Conservation (phyloP, 768 basidiomycete genomes). For the Arthromyces matolae region DNA sequence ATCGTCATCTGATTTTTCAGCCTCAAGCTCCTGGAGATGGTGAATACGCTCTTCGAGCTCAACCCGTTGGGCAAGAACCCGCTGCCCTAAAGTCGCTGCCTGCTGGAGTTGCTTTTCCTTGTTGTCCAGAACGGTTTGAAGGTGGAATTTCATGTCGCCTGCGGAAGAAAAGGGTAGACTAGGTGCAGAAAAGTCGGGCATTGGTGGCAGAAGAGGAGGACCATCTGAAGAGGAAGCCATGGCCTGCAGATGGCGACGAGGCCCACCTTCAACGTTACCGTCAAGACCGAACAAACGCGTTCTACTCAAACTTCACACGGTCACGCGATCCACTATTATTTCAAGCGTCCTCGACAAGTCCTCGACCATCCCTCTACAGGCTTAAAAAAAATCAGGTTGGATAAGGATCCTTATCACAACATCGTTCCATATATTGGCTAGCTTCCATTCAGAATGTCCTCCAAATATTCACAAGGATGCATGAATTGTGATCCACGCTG, state of each 20-base stretch:
- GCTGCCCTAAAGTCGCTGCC: conserved; percentile 89
- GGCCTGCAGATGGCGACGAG: conserved; percentile 21
- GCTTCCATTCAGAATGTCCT: too few species aligned
- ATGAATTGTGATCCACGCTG: too few species aligned
- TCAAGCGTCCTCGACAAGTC: too few species aligned
- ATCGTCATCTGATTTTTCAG: conserved; percentile 59
- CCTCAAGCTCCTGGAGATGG: conserved; percentile 71
- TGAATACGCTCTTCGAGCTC: conserved; percentile 87
- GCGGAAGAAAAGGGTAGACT: conserved; percentile 43
- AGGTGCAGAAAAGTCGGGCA: conserved; percentile 40
- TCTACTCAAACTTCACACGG: conserved; percentile 22
- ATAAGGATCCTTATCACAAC: too few species aligned
- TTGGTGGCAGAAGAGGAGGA: conserved; percentile 24
- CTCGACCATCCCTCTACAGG: too few species aligned
- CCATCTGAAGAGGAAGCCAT: conserved; percentile 42
- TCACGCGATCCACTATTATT: conserved; percentile 18
- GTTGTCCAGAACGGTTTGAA: conserved; percentile 72
- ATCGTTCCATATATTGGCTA: too few species aligned
- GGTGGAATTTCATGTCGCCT: conserved; percentile 58
- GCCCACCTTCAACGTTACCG: conserved; percentile 11
- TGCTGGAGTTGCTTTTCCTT: conserved; percentile 93
- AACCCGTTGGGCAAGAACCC: conserved; percentile 89
- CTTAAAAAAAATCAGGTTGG: too few species aligned
- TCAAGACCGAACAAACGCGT: conserved; percentile 21
- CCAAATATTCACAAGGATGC: too few species aligned